Conservation (phyloP, 148 eudicot species). For the Drosera capensis region DNA sequence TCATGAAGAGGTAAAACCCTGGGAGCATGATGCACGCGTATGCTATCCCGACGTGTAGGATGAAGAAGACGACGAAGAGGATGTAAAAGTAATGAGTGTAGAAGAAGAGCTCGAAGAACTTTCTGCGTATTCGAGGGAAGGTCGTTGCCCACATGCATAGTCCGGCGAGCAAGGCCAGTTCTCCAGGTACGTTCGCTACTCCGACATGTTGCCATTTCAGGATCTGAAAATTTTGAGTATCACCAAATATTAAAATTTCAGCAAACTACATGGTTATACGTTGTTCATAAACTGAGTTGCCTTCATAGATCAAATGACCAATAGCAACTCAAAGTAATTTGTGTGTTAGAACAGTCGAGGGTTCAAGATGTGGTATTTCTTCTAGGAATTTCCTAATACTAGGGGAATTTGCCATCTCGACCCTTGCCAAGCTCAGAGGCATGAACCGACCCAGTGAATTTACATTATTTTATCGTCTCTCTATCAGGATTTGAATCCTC, state of each 20-base stretch:
- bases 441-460: too few relatives aligned
- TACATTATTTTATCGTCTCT: too few relatives aligned
- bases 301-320: too few relatives aligned
- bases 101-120: conserved; percentile 37
- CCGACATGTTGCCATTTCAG: conserved; percentile 24
- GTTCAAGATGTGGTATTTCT: too few relatives aligned
- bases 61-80: conserved; percentile 29
- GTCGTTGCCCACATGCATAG: conserved; percentile 30
- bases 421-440: too few relatives aligned
- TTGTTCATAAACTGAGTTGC: not conserved
- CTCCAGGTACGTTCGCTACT: conserved; percentile 40
- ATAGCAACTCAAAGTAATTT: too few relatives aligned
- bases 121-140: conserved; percentile 15
- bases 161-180: conserved; percentile 19
- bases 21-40: conserved; percentile 16
- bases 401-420: too few relatives aligned
- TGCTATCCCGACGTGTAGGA: conserved; percentile 28
- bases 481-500: too few relatives aligned
- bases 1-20: conserved; percentile 35
- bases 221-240: conserved; percentile 18
- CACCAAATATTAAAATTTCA: not conserved
- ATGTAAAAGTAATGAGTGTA: conserved; percentile 42
- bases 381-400: too few relatives aligned
- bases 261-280: not conserved
- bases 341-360: too few relatives aligned